phyloP scores from a whole-genome alignment of 1,284 basidiomycete species.

The Leccinum subfulvum region DNA sequence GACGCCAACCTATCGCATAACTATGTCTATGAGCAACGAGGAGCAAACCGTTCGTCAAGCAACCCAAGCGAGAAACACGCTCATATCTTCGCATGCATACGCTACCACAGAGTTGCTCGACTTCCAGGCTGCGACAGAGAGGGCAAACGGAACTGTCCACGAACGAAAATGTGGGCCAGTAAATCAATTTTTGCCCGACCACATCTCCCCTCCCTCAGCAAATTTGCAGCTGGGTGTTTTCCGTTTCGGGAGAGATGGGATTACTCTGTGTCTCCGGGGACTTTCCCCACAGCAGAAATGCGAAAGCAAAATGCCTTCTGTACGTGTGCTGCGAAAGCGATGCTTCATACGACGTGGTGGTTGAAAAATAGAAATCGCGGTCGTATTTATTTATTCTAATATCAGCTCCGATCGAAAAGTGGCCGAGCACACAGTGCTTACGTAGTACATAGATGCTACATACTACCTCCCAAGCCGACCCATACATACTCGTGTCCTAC shows the following conservation, averaged over 20 bases:
- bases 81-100: slow-evolving; percentile 73
- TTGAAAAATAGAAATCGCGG: slow-evolving; percentile 1
- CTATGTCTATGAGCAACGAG: slow-evolving; percentile 82
- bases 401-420: slow-evolving; percentile 27
- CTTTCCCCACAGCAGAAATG: slow-evolving; percentile 79
- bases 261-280: slow-evolving; percentile 81
- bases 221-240: slow-evolving; percentile 73
- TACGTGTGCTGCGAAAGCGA: slow-evolving; percentile 81
- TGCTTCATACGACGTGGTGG: slow-evolving; percentile 66
- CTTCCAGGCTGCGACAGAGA: slow-evolving; percentile 52
- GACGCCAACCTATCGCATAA: slow-evolving; percentile 75
- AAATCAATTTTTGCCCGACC: slow-evolving; percentile 49
- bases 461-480: neutral
- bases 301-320: slow-evolving; percentile 50
- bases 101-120: slow-evolving; percentile 38
- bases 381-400: slow-evolving; percentile 12
- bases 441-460: neutral
- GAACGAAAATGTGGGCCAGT: slow-evolving; percentile 26
- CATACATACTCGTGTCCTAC: neutral
- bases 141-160: slow-evolving; percentile 40
- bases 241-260: slow-evolving; percentile 53
- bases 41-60: slow-evolving; percentile 38
- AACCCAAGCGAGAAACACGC: slow-evolving; percentile 50
- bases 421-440: neutral
- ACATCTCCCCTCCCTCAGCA: slow-evolving; percentile 44